phyloP scores from a whole-genome alignment of 1,284 basidiomycete species.

The Inonotus hispidus region DNA sequence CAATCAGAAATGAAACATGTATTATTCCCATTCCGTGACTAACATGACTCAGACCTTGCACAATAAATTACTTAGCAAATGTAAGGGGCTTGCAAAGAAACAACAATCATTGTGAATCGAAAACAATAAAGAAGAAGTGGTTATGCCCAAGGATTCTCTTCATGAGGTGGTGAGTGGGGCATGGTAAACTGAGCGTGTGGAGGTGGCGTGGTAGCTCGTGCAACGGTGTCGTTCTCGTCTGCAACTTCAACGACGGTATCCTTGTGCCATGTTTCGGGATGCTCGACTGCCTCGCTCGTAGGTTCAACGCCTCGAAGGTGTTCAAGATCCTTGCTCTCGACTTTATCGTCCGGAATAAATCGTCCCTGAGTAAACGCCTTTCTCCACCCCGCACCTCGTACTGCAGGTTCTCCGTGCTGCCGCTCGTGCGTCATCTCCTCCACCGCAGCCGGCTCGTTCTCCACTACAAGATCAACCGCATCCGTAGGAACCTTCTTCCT shows the following conservation, averaged over 20 bases:
- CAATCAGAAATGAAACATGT: not conserved
- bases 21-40: slow-evolving; percentile 1
- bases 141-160: slow-evolving; percentile 27
- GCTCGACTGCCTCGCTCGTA: slow-evolving; percentile 22
- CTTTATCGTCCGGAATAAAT: slow-evolving; percentile 38
- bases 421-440: slow-evolving; percentile 45
- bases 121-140: slow-evolving; percentile 3
- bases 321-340: slow-evolving; percentile 31
- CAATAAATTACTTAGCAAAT: slow-evolving; percentile 9
- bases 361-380: slow-evolving; percentile 52
- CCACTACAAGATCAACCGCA: slow-evolving; percentile 75
- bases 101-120: not conserved
- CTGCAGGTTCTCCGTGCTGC: slow-evolving; percentile 47
- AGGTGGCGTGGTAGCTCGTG: slow-evolving; percentile 39
- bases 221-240: slow-evolving; percentile 28
- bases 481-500: slow-evolving; percentile 49
- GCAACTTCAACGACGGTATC: slow-evolving; percentile 28
- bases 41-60: not conserved
- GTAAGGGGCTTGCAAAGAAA: not conserved
- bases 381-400: slow-evolving; percentile 35
- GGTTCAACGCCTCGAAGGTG: slow-evolving; percentile 20
- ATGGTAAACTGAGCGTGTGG: slow-evolving; percentile 32
- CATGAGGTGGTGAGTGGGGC: slow-evolving; percentile 6
- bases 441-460: slow-evolving; percentile 48
- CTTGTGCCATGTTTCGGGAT: slow-evolving; percentile 25